A percentile compares a stretch with the other conserved stretches of the same genome.
Evolutionary conservation across 306 rosid genomes (phyloP).

Genomic region (Quercus parvula): DNA sequence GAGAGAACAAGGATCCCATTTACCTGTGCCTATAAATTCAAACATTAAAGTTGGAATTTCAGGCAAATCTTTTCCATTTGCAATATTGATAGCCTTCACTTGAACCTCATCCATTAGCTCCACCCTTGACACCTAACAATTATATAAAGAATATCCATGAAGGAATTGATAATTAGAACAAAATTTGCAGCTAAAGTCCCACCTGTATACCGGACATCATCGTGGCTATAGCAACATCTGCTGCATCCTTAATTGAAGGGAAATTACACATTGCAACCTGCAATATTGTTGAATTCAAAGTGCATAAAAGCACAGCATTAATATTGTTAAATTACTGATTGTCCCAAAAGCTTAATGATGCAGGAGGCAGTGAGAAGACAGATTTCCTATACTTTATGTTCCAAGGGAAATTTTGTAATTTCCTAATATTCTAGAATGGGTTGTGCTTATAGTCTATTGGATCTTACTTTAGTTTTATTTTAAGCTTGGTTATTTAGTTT

Average conservation of each 20-base stretch:
- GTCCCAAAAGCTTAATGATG: too few species aligned
- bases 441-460: too few species aligned
- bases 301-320: not conserved
- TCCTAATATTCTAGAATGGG: too few species aligned
- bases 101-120: constrained; percentile 96
- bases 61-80: constrained; percentile 81
- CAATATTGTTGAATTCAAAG: constrained; percentile 24
- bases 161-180: constrained; percentile 11
- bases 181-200: constrained; percentile 20
- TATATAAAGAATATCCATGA: constrained; percentile 17
- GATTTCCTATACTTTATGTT: too few species aligned
- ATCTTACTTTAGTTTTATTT: too few species aligned
- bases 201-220: constrained; percentile 98
- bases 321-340: too few species aligned
- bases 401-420: too few species aligned
- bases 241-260: constrained; percentile 87
- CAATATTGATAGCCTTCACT: constrained; percentile 82
- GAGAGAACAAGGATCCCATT: constrained; percentile 9
- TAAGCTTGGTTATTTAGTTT: too few species aligned
- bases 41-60: constrained; percentile 85
- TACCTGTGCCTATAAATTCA: constrained; percentile 95
- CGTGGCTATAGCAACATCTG: constrained; percentile 91
- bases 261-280: constrained; percentile 99
- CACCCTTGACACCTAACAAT: constrained; percentile 82
- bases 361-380: too few species aligned